A percentile compares a stretch with the other conserved stretches of the same genome.
Evolutionary conservation across 2,329 filamentous ascomycete species (phyloP).

Genomic region (Verticillium klebahnii): DNA sequence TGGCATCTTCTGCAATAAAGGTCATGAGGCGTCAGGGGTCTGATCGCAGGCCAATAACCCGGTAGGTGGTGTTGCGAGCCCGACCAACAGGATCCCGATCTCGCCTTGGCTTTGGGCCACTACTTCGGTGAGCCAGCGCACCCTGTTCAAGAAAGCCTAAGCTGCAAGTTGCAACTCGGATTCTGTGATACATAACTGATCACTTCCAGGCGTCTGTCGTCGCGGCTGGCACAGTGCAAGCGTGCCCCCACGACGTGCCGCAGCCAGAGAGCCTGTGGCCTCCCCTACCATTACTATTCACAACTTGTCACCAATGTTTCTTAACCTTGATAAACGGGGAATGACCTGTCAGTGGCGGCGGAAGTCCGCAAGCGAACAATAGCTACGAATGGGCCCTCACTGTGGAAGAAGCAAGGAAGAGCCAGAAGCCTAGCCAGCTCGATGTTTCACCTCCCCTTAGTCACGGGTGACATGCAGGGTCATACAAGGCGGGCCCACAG

Average conservation of each 20-base stretch:
- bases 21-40: neutral
- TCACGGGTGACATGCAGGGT: neutral
- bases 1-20: neutral
- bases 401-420: neutral
- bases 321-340: neutral
- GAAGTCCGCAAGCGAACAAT: neutral
- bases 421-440: neutral
- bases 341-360: neutral
- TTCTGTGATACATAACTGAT: neutral
- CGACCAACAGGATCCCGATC: neutral
- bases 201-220: neutral
- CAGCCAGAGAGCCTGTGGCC: too few species aligned
- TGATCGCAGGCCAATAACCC: neutral
- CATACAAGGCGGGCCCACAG: neutral
- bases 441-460: neutral
- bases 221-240: too few species aligned
- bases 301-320: neutral
- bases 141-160: neutral
- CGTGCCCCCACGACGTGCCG: too few species aligned
- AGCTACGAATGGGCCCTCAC: neutral
- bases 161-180: neutral
- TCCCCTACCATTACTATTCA: neutral
- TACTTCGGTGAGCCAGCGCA: neutral
- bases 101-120: too few species aligned
- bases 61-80: neutral